Evolutionary conservation across 768 basidiomycete genomes (phyloP).

Genomic region (Amanita rubescens): DNA sequence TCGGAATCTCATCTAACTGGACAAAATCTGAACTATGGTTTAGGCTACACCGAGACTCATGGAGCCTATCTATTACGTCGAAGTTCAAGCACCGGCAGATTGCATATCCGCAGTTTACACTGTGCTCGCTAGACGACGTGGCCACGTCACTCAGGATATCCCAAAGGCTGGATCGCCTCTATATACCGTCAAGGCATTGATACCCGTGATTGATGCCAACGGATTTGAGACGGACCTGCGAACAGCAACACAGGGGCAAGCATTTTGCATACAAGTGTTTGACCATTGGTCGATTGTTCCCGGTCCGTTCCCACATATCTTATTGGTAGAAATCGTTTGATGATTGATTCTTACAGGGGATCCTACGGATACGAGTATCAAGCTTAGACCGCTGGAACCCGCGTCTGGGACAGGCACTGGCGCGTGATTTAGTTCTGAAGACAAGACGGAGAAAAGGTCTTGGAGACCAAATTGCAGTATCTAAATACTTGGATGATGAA

Average conservation of each 20-base stretch:
- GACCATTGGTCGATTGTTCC: slow-evolving; percentile 99
- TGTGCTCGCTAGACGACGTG: slow-evolving; percentile 94
- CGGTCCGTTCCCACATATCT: slow-evolving; percentile 40
- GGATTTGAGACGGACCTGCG: slow-evolving; percentile 98
- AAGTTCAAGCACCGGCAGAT: slow-evolving; percentile 98
- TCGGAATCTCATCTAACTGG: slow-evolving; percentile 3
- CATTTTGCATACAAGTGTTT: slow-evolving; percentile 96
- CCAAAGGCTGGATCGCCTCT: slow-evolving; percentile 97
- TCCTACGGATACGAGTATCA: slow-evolving; percentile 95
- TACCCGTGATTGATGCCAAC: slow-evolving; percentile 97
- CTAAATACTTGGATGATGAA: slow-evolving; percentile 96
- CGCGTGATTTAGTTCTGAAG: slow-evolving; percentile 92
- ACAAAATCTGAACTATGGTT: slow-evolving; percentile 7
- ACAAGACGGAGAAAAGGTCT: slow-evolving; percentile 94
- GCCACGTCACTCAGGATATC: slow-evolving; percentile 98
- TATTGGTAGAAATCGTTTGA: neutral
- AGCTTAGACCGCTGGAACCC: slow-evolving; percentile 92
- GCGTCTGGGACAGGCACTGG: slow-evolving; percentile 94
- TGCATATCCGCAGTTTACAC: slow-evolving; percentile 99
- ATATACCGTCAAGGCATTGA: slow-evolving; percentile 96
- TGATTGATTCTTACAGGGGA: slow-evolving; percentile 53
- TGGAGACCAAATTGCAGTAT: slow-evolving; percentile 94
- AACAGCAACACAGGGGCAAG: slow-evolving; percentile 97
- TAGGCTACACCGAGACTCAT: slow-evolving; percentile 92
- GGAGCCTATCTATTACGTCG: slow-evolving; percentile 98